Base-by-base conservation (phyloP, 2,329 filamentous ascomycete genomes). In the Trichophyton benhamiae region DNA sequence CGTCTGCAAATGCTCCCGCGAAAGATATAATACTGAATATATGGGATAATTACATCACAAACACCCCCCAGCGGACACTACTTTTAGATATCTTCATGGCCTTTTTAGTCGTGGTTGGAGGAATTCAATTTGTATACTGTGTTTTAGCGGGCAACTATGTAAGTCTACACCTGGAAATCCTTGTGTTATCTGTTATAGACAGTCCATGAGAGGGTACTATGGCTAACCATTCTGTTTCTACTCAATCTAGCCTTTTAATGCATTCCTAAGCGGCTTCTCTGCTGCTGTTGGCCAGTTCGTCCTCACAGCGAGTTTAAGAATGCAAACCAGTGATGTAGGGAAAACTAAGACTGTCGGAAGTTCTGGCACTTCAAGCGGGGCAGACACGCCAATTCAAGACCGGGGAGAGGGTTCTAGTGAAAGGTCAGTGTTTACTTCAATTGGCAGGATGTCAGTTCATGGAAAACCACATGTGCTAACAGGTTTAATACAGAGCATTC, bases 231-330 rank as follows among this genome's bases (percentile, higher is more conserved):
- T 3, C n/a, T 11, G n/a, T 7, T 48, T 48, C 7, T 22, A 9
- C 20, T 20, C 44, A 48, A 22, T 66, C 57, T 71, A 97, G 92
- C 94, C 94, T 8, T 99, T 99, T 82, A 99, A 99, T 75, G 94
- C 95, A 66, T 99, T 99, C 79, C 84, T 99, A 36, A 89, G 91
- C 36, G 95, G 94, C 57, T 99, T 99, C 79, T 86, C 85, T 64
- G 90, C 92, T 15, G 94, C 92, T 0, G 92, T 99, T 65, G 94
- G 94, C 64, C 94, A 99, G 74, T 99, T 99, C 74, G 94, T 99
- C 65, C 84, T 99, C 68, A 96, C 94, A 58, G 89, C 90, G 80
- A 86, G 71, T 78, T 79, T 99, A 68, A 86, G 94, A 65, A 95
- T 97, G 75, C 94, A 99, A 77, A 96, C 91, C 57, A 91, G 89